These are phyloP conservation scores for Microstroma glucosiphilum DNA, from an alignment of 1,284 basidiomycete species.

Conservation along the genomic window DNA sequence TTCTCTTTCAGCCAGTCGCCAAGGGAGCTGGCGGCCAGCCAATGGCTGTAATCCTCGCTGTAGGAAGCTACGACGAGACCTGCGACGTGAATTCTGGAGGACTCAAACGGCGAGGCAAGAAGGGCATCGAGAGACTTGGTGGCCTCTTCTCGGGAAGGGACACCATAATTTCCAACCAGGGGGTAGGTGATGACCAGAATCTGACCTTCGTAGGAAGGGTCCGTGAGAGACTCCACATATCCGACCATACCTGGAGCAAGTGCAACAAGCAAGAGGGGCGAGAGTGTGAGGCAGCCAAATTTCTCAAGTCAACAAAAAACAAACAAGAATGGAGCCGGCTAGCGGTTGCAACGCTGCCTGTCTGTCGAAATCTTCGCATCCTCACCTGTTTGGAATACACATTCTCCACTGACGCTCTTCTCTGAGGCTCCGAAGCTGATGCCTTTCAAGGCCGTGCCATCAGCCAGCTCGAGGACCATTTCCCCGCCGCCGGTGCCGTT, in stretches of 20 bases:
- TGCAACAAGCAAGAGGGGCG: background rate
- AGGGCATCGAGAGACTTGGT: slow-evolving; percentile 54
- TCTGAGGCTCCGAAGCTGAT: slow-evolving; percentile 87
- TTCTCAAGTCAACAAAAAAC: too few species aligned
- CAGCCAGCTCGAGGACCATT: slow-evolving; percentile 79
- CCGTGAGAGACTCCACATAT: slow-evolving; percentile 95
- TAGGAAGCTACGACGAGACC: slow-evolving; percentile 91
- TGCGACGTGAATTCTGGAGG: slow-evolving; percentile 84
- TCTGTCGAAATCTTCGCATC: slow-evolving; percentile 18
- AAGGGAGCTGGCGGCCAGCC: slow-evolving; percentile 80
- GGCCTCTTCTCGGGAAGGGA: slow-evolving; percentile 65
- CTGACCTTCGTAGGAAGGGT: slow-evolving; percentile 97
- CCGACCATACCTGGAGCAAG: slow-evolving; percentile 67
- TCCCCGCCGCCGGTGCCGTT: slow-evolving; percentile 23
- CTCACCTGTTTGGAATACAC: slow-evolving; percentile 98
- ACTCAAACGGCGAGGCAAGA: slow-evolving; percentile 66
- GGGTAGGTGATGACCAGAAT: slow-evolving; percentile 97
- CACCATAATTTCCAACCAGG: slow-evolving; percentile 94
- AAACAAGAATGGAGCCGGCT: background rate
- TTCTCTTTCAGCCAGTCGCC: slow-evolving; percentile 93
- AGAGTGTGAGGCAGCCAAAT: too few species aligned
- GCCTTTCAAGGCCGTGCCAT: slow-evolving; percentile 81
- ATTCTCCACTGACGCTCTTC: slow-evolving; percentile 92
- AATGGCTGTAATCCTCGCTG: slow-evolving; percentile 84
- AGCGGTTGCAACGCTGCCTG: background rate